A percentile compares a stretch with the other conserved stretches of the same genome.
Evolutionary conservation across 1,284 basidiomycete genomes (phyloP).

Genomic region (Caloboletus inedulis): DNA sequence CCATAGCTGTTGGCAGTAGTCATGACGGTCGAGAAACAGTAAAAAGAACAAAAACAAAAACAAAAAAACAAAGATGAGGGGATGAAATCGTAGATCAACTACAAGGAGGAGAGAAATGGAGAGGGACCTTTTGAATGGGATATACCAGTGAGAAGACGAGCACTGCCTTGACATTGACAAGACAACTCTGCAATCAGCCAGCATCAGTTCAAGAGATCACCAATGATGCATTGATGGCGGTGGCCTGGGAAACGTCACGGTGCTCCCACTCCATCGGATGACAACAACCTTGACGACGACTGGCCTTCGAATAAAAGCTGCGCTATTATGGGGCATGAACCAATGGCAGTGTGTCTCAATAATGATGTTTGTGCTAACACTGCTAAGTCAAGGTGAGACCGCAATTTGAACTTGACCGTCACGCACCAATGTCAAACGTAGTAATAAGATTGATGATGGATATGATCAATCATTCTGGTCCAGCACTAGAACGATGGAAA

Average conservation of each 20-base stretch:
- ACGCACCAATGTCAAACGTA: background rate
- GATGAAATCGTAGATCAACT: conserved; percentile 20
- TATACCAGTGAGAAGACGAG: background rate
- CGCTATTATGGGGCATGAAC: background rate
- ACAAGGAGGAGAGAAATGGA: background rate
- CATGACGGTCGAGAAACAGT: conserved; percentile 14
- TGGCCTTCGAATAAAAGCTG: background rate
- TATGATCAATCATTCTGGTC: too few relatives aligned
- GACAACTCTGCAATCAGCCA: background rate
- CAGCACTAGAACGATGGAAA: too few relatives aligned
- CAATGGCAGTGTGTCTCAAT: background rate
- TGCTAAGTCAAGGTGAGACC: too few relatives aligned
- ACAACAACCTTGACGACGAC: background rate
- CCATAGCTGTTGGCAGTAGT: conserved; percentile 36
- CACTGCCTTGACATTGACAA: conserved; percentile 11
- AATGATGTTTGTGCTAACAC: too few relatives aligned
- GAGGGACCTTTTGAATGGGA: conserved; percentile 17
- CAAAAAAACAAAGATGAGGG: background rate
- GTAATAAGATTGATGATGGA: background rate
- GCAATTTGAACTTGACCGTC: background rate
- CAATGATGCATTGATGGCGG: background rate
- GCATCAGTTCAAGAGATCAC: background rate
- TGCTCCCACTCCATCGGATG: background rate
- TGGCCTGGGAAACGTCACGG: background rate
- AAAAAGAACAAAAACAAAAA: background rate